Percentiles rank a stretch among this genome's conserved stretches.
Evolutionary conservation across 768 basidiomycete genomes (phyloP).

Genomic region (Gloeopeniophorella convolvens): DNA sequence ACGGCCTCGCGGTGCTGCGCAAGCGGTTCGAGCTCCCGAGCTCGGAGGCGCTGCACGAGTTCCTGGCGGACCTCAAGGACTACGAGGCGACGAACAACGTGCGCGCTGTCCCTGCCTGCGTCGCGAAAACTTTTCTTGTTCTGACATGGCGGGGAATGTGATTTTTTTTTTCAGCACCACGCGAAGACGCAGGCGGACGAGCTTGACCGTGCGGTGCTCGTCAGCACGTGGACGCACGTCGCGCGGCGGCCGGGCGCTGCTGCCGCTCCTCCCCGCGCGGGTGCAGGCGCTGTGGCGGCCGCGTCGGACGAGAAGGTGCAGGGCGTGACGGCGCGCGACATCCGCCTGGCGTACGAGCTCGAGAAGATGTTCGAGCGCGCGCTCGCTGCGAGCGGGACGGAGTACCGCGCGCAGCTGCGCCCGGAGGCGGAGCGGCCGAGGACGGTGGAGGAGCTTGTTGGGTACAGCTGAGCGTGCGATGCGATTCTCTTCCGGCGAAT

Average conservation of each 20-base stretch:
- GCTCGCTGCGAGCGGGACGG: neutral
- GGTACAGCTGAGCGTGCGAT: neutral
- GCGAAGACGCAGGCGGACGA: conserved; percentile 1
- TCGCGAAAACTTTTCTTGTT: neutral
- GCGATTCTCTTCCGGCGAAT: too few species aligned
- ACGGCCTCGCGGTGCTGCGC: conserved; percentile 12
- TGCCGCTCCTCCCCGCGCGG: too few species aligned
- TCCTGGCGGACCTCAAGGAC: conserved; percentile 3
- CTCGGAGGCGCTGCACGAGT: neutral
- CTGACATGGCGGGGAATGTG: neutral
- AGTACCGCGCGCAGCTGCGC: conserved; percentile 1
- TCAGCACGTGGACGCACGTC: conserved; percentile 15
- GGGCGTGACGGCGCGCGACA: conserved; percentile 15
- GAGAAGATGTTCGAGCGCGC: conserved; percentile 10
- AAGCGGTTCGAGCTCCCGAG: conserved; percentile 10
- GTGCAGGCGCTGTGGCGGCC: too few species aligned
- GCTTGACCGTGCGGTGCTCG: conserved; percentile 4
- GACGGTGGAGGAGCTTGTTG: conserved; percentile 8
- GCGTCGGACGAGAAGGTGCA: neutral
- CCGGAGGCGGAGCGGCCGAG: conserved; percentile 7
- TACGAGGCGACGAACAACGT: conserved; percentile 9
- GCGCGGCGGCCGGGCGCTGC: neutral
- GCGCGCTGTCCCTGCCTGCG: neutral
- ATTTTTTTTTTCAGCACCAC: conserved; percentile 5
- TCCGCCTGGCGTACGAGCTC: conserved; percentile 13